Conservation (phyloP, 352 stramenopile genomes). For the Phytophthora rubi region DNA sequence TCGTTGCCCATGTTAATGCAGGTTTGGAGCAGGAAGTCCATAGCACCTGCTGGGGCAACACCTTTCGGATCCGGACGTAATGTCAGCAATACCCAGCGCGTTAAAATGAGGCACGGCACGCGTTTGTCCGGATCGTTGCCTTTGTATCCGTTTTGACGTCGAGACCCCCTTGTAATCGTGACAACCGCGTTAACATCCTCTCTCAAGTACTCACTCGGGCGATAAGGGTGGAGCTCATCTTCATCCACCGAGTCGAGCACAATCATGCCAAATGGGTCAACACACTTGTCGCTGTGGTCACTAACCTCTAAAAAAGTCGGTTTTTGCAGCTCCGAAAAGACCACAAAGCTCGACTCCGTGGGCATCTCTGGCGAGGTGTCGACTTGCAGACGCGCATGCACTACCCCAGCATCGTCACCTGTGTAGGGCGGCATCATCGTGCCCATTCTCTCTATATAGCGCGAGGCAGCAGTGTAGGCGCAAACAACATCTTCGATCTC, state of each 20-base stretch:
- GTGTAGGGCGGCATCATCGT: conserved; percentile 23
- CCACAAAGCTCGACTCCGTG: conserved; percentile 43
- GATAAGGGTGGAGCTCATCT: conserved; percentile 45
- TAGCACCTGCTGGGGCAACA: conserved; percentile 10
- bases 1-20: conserved; percentile 34
- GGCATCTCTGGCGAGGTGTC: conserved; percentile 30
- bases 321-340: conserved; percentile 39
- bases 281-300: conserved; percentile 6
- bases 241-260: conserved; percentile 45
- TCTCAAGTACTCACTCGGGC: conserved; percentile 28
- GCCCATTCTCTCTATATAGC: conserved; percentile 20
- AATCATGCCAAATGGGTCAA: conserved; percentile 21
- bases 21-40: conserved; percentile 30
- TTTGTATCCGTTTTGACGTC: conserved; percentile 1
- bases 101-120: conserved; percentile 35
- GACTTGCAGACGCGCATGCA: conserved; percentile 35
- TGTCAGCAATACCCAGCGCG: conserved; percentile 38
- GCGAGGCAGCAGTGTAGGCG: conserved; percentile 19
- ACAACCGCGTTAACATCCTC: conserved; percentile 38
- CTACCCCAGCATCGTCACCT: conserved; percentile 30
- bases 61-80: conserved; percentile 29
- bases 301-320: conserved; percentile 5
- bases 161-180: conserved; percentile 21
- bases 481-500: conserved; percentile 17
- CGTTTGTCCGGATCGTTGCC: conserved; percentile 6